Evolutionary conservation across 148 eudicot species (phyloP).

Genomic region (Cornus controversa): DNA sequence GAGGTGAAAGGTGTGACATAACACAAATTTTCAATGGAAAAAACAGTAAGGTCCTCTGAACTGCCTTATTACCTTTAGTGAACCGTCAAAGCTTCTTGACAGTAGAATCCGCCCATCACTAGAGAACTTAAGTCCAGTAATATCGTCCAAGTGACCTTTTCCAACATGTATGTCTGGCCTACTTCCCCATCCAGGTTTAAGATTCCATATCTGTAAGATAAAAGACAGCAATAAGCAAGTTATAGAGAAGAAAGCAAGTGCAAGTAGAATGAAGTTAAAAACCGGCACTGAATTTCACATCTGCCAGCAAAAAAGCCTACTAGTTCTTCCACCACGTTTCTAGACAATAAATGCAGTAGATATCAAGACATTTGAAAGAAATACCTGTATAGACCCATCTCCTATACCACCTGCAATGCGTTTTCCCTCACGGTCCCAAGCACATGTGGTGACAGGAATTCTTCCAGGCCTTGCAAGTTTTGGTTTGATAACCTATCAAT

Average conservation of each 20-base stretch:
- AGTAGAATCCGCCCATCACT: constrained; percentile 72
- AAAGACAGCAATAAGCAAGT: constrained; percentile 2
- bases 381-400: constrained; percentile 95
- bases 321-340: not conserved
- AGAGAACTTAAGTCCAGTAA: constrained; percentile 84
- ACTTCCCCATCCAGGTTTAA: constrained; percentile 98
- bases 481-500: constrained; percentile 83
- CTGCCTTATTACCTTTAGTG: constrained; percentile 63
- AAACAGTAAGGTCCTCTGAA: not conserved
- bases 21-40: not conserved
- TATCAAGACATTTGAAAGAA: not conserved
- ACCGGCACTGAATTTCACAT: not conserved
- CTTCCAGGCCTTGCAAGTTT: constrained; percentile 90
- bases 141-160: constrained; percentile 84
- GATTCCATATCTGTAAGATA: constrained; percentile 71
- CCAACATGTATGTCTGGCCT: constrained; percentile 76
- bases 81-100: constrained; percentile 86
- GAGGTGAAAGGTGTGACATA: not conserved
- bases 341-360: not conserved
- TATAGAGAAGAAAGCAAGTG: not conserved
- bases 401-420: constrained; percentile 91
- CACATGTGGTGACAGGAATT: constrained; percentile 85
- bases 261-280: not conserved
- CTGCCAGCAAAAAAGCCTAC: not conserved
- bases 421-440: constrained; percentile 92